Conservation (phyloP, 176 grass and related monocot species). For the Elymus sibiricus region DNA sequence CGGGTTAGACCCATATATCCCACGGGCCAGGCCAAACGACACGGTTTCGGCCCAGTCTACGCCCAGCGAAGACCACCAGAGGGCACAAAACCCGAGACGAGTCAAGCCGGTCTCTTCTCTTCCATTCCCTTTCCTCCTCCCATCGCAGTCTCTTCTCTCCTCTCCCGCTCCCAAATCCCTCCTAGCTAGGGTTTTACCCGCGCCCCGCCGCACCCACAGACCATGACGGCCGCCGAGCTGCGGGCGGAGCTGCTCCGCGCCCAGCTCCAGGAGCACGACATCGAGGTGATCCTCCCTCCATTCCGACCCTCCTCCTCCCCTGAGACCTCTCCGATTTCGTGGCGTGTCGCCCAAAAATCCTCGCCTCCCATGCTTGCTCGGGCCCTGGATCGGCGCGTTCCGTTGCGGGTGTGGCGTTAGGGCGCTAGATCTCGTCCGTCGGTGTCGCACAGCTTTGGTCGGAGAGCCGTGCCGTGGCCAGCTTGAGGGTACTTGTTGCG, state of each 20-base stretch:
- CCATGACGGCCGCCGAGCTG: slow-evolving; percentile 18
- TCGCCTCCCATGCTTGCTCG: not conserved
- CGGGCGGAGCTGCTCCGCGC: slow-evolving; percentile 10
- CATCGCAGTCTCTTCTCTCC: not conserved
- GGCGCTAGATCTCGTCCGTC: not conserved
- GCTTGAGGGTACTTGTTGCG: too few species aligned
- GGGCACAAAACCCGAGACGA: too few species aligned
- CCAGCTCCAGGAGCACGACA: slow-evolving; percentile 21
- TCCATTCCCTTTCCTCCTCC: not conserved
- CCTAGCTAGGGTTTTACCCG: slow-evolving; percentile 21
- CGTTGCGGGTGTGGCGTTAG: not conserved
- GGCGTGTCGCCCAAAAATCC: not conserved
- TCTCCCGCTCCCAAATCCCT: not conserved
- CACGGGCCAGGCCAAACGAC: too few species aligned
- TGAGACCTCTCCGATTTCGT: not conserved
- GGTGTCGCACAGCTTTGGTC: not conserved
- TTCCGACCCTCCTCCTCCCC: not conserved
- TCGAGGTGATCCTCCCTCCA: slow-evolving; percentile 21
- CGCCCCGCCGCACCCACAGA: too few species aligned
- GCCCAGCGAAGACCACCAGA: too few species aligned
- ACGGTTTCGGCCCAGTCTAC: too few species aligned
- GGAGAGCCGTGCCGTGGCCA: not conserved
- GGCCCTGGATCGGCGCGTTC: not conserved
- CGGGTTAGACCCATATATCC: too few species aligned
- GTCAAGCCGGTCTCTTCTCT: not conserved